Evolutionary conservation across 441 rosid species (phyloP).

Genomic region (Syzygium syzygioides): DNA sequence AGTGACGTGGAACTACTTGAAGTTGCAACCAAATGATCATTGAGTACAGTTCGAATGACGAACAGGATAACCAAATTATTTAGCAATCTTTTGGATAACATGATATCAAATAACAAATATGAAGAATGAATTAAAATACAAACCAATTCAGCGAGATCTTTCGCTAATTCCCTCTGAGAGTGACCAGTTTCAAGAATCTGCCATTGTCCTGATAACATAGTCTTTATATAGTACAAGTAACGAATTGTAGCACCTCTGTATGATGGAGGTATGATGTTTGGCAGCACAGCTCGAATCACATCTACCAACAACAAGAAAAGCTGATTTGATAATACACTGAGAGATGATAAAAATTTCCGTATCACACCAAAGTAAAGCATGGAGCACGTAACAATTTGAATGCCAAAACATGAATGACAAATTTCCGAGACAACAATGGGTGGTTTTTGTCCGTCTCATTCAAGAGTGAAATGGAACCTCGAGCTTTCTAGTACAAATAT

Average conservation of each 20-base stretch:
- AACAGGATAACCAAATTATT: not conserved
- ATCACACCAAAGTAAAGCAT: not conserved
- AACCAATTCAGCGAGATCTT: constrained; percentile 63
- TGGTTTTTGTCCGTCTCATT: not conserved
- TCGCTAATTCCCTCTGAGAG: constrained; percentile 27
- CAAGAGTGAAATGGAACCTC: not conserved
- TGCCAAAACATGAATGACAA: not conserved
- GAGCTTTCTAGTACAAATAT: not conserved
- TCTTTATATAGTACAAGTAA: constrained; percentile 68
- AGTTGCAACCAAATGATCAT: not conserved
- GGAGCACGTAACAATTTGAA: not conserved
- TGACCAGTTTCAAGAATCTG: constrained; percentile 58
- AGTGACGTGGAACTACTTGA: not conserved
- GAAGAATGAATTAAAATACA: constrained; percentile 19
- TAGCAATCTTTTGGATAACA: not conserved
- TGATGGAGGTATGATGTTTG: constrained; percentile 76
- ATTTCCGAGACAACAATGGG: not conserved
- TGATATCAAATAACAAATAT: not conserved
- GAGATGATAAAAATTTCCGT: not conserved
- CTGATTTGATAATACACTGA: not conserved
- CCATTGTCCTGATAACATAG: constrained; percentile 56
- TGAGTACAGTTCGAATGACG: not conserved
- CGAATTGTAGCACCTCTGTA: constrained; percentile 84
- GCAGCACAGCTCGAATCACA: constrained; percentile 62
- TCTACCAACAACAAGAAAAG: constrained; percentile 36